Evolutionary conservation across 352 stramenopile species (phyloP), one percentile per base, ranked within the genome.

Genomic region (Blastocystis sp.): DNA sequence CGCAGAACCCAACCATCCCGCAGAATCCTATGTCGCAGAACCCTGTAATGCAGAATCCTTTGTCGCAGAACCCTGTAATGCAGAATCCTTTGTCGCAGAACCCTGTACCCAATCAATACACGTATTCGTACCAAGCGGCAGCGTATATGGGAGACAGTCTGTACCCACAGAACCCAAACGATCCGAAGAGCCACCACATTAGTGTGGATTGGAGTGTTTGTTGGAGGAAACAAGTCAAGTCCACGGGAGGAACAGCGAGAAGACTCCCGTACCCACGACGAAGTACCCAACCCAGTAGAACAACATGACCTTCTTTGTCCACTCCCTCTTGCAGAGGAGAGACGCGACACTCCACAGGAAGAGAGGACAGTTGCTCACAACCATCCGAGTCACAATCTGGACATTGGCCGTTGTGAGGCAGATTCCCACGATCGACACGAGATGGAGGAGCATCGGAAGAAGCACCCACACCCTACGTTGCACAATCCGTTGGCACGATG

Each of bases 241-340:
- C 74, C 74, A 82, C 16, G 74, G 74, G 29, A 82, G 50, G 41
- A 70, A 82, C 19, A 82, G 37, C 9, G 55, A 37, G 29, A 82
- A 82, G 19, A 69, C 37, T 2, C 29, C 74, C 29, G 13, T 67
- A 26, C 74, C 74, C n/a, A 69, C 41, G 13, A 26, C 21, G 26
- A 31, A 82, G 41, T 82, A 82, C n/a, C 59, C 59, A 6, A 82
- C 16, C 74, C 74, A 82, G 45, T 82, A 82, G 19, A 65, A n/a
- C 9, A 69, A 55, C n/a, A 82, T 31, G 1, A 10, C 33, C 4
- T 39, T 12, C 66, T n/a, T 77, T 24, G 19, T 41, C 16, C 16
- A 9, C 29, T 3, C 3, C 26, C n/a, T 55, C 12, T 39, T 21
- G 0, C 29, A 35, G 6, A 63, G 6, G 33, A 81, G 24, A 2